These are phyloP conservation scores for Zoysia matrella DNA, from an alignment of 202 grass and related monocot genomes.

Conservation along the genomic window DNA sequence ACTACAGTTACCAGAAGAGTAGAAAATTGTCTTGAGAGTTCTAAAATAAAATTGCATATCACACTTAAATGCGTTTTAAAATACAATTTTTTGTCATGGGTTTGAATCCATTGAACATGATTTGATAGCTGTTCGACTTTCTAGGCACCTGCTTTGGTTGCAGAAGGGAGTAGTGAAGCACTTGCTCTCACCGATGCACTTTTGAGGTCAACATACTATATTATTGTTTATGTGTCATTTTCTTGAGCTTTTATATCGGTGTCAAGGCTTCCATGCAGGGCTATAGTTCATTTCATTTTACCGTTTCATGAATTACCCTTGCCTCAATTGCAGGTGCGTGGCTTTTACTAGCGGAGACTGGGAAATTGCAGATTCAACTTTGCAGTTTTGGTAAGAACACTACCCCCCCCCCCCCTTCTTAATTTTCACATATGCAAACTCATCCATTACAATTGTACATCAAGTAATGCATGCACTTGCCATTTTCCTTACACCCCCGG, in stretches of 20 bases:
- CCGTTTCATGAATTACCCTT: not conserved
- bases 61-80: not conserved
- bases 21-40: not conserved
- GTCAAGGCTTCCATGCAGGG: not conserved
- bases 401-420: not conserved
- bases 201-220: constrained; percentile 84
- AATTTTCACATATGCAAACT: constrained; percentile 25
- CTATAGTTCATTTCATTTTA: constrained; percentile 31
- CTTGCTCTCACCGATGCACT: constrained; percentile 90
- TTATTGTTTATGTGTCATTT: constrained; percentile 57
- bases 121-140: constrained; percentile 37
- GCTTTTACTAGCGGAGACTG: constrained; percentile 83
- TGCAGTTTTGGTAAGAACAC: constrained; percentile 86
- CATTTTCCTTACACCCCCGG: too few relatives aligned
- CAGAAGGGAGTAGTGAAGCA: constrained; percentile 79
- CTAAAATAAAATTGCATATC: not conserved
- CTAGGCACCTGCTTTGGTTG: constrained; percentile 86
- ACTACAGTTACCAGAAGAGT: constrained; percentile 1
- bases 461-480: not conserved
- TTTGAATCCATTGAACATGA: constrained; percentile 11
- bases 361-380: constrained; percentile 95
- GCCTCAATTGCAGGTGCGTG: constrained; percentile 64
- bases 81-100: not conserved
- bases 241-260: constrained; percentile 42
- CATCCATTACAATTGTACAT: too few relatives aligned